Evolutionary conservation across 441 rosid species (phyloP).

Genomic region (Populus hybrid): DNA sequence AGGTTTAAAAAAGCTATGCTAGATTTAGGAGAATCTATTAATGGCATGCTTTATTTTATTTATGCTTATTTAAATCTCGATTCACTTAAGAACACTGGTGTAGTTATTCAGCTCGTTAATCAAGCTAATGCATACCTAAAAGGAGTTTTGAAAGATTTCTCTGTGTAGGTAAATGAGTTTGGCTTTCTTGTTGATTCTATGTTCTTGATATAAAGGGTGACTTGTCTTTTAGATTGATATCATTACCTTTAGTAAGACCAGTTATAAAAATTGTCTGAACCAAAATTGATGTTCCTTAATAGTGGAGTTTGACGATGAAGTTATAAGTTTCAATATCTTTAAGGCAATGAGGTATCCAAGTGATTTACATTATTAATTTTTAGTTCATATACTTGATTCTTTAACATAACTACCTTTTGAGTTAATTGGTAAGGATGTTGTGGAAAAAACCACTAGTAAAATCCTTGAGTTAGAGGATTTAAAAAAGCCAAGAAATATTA

Average conservation of each 20-base stretch:
- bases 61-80: no score
- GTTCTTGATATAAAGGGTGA: not conserved
- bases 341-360: not conserved
- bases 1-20: no score
- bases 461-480: not conserved
- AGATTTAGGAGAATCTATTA: not conserved
- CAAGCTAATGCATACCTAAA: no score
- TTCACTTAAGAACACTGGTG: no score
- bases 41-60: not conserved
- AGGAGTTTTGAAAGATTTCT: not conserved
- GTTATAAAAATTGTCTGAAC: not conserved
- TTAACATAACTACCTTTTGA: no score
- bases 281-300: not conserved
- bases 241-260: no score
- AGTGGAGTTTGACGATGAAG: not conserved
- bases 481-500: not conserved
- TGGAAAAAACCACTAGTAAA: no score
- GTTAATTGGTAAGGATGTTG: not conserved
- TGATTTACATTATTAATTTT: not conserved
- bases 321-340: no score
- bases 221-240: not conserved
- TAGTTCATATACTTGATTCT: no score
- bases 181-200: no score
- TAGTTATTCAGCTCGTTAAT: no score
- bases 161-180: no score